These are phyloP conservation scores for Austroboletus festivus DNA, from an alignment of 768 basidiomycete species.

Conservation along the genomic window DNA sequence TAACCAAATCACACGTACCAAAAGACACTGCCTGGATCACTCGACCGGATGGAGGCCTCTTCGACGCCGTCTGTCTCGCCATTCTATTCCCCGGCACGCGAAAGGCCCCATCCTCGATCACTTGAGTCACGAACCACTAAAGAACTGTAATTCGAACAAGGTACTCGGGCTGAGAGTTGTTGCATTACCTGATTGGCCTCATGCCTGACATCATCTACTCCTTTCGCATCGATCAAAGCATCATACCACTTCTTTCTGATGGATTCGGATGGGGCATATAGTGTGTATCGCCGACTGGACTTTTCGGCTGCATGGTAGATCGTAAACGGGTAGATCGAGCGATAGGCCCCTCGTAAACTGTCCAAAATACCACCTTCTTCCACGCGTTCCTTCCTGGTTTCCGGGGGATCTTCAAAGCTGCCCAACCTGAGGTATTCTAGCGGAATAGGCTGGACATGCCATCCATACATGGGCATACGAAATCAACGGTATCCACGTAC, in stretches of 20 bases:
- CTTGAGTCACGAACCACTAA: conserved; percentile 67
- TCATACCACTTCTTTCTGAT: conserved; percentile 62
- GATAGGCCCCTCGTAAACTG: conserved; percentile 47
- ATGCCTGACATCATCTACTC: conserved; percentile 57
- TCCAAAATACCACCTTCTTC: conserved; percentile 61
- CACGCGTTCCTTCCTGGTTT: conserved; percentile 58
- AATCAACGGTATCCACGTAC: conserved; percentile 40
- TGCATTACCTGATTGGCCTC: conserved; percentile 67
- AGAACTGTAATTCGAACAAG: conserved; percentile 7
- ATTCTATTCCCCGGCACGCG: conserved; percentile 41
- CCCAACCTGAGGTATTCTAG: conserved; percentile 75
- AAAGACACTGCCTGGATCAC: conserved; percentile 61
- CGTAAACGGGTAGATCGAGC: conserved; percentile 71
- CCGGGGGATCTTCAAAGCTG: conserved; percentile 56
- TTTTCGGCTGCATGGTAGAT: conserved; percentile 66
- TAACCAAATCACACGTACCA: conserved; percentile 39
- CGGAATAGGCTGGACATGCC: conserved; percentile 62
- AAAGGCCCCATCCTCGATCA: conserved; percentile 62
- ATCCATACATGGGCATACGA: conserved; percentile 6
- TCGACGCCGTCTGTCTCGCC: conserved; percentile 25
- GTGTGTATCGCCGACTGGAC: conserved; percentile 61
- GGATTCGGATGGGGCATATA: conserved; percentile 60
- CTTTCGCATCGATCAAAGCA: conserved; percentile 59
- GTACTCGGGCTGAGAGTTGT: background rate
- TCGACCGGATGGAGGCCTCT: conserved; percentile 49